Evolutionary conservation across 371 early-diverging fungal genomes (phyloP), one percentile per base, ranked within the genome.

Genomic region (Sporodiniella umbellata): DNA sequence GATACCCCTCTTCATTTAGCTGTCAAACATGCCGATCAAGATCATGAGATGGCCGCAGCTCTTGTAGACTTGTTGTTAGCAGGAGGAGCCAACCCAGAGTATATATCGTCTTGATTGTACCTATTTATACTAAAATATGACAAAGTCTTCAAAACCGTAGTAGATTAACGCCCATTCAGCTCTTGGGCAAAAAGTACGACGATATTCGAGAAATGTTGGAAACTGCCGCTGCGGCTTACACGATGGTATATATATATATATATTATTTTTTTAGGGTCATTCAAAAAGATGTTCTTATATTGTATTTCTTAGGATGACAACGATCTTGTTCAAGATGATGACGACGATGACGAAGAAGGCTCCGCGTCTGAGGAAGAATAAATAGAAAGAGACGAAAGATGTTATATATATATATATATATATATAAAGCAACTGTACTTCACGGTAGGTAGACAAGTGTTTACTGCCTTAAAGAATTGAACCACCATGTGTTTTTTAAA

Each of bases 1-100:
- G 73, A 84, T 28, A 85, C 87, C 17, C 85, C 85, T 23, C 65
- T 87, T 22, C 87, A 87, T 62, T 67, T 77, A 44, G 87, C 85
- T 14, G 81, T 83, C 12, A 61, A 60, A 35, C 70, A 75, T 51
- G 63, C 65, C 11, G 37, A 61, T 11, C 66, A 76, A 22, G 72
- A 76, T 40, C 62, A 70, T 5, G 76, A 77, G 18, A 62, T 60
- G 44, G 80, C 80, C 7, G 45, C 72, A 11, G 70, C 70, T 2
- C 82, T 85, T 62, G 81, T 77, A 4, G 73, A 76, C 39, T 51
- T 78, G 48, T 71, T 87, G 21, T 39, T 83, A 33, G 60, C 60
- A 8, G 78, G 65, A 15, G 85, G 80, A 19, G 82, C 85, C 31
- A 72, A 82, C 33, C 68, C 79, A 50, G 8, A 7, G 33, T 11